These are phyloP conservation scores for Sordaria brevicollis DNA, from an alignment of 495 filamentous ascomycete genomes.

Conservation along the genomic window DNA sequence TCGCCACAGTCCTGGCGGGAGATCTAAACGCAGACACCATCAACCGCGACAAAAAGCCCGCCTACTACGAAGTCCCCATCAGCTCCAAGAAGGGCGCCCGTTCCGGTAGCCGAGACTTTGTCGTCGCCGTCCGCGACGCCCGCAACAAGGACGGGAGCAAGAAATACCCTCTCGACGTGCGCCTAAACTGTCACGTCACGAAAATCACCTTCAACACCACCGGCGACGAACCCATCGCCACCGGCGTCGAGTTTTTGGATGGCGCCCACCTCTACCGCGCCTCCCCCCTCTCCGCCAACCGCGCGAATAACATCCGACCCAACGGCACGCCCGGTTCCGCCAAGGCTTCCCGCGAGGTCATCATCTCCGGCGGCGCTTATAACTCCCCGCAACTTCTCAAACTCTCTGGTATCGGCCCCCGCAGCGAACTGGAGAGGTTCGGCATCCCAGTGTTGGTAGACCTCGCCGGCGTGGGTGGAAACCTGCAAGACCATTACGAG, in stretches of 20 bases:
- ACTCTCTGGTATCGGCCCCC: slow-evolving; percentile 51
- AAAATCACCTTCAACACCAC: slow-evolving; percentile 43
- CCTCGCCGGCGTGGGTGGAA: slow-evolving; percentile 53
- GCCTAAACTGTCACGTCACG: slow-evolving; percentile 50
- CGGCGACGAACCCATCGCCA: slow-evolving; percentile 37
- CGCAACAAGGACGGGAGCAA: slow-evolving; percentile 39
- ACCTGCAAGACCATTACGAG: slow-evolving; percentile 58
- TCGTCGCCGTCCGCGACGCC: slow-evolving; percentile 41
- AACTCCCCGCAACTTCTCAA: slow-evolving; percentile 56
- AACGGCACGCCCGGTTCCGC: slow-evolving; percentile 34
- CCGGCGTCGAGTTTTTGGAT: slow-evolving; percentile 52
- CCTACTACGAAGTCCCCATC: slow-evolving; percentile 45
- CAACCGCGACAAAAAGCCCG: slow-evolving; percentile 13
- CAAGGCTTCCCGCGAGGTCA: slow-evolving; percentile 47
- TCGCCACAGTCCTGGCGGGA: slow-evolving; percentile 34
- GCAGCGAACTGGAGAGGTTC: slow-evolving; percentile 32
- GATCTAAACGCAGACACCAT: slow-evolving; percentile 42
- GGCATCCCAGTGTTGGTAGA: slow-evolving; percentile 43
- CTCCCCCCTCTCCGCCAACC: slow-evolving; percentile 30
- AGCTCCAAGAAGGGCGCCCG: slow-evolving; percentile 36
- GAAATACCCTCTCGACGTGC: slow-evolving; percentile 50
- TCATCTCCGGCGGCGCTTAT: slow-evolving; percentile 50
- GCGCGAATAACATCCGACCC: background rate
- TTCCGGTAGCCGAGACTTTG: slow-evolving; percentile 42
- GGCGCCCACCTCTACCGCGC: slow-evolving; percentile 52